These are phyloP conservation scores for Adansonia rubrostipa DNA, from an alignment of 441 rosid species.

Conservation along the genomic window DNA sequence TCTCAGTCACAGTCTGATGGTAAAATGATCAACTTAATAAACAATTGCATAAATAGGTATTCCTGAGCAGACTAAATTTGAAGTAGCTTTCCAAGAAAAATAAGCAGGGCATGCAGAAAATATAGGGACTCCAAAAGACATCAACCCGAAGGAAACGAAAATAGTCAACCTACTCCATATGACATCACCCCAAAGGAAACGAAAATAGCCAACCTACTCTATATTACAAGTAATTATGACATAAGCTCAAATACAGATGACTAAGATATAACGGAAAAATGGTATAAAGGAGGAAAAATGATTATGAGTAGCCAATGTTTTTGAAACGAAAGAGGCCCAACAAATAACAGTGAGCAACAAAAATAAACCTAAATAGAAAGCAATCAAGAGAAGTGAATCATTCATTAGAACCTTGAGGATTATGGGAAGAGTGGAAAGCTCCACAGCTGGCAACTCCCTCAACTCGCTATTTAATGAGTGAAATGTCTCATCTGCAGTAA, in stretches of 20 bases:
- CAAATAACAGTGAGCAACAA: neutral
- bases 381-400: slow-evolving; percentile 16
- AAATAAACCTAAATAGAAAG: slow-evolving; percentile 20
- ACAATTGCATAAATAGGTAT: neutral
- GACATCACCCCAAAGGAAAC: neutral
- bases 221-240: slow-evolving; percentile 5
- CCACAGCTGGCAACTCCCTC: slow-evolving; percentile 94
- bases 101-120: neutral
- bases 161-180: neutral
- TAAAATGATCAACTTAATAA: slow-evolving; percentile 29
- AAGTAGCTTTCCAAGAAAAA: slow-evolving; percentile 13
- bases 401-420: slow-evolving; percentile 75
- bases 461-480: slow-evolving; percentile 80
- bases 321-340: neutral
- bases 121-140: neutral
- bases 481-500: slow-evolving; percentile 76
- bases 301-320: neutral
- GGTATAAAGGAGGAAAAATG: neutral
- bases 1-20: slow-evolving; percentile 84
- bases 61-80: neutral
- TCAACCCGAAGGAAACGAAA: neutral
- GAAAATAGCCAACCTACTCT: neutral
- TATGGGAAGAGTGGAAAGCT: slow-evolving; percentile 90
- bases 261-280: neutral
- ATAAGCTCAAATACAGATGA: slow-evolving; percentile 14